phyloP scores from a whole-genome alignment of 805 yeast species.

The Candida vaughaniae region DNA sequence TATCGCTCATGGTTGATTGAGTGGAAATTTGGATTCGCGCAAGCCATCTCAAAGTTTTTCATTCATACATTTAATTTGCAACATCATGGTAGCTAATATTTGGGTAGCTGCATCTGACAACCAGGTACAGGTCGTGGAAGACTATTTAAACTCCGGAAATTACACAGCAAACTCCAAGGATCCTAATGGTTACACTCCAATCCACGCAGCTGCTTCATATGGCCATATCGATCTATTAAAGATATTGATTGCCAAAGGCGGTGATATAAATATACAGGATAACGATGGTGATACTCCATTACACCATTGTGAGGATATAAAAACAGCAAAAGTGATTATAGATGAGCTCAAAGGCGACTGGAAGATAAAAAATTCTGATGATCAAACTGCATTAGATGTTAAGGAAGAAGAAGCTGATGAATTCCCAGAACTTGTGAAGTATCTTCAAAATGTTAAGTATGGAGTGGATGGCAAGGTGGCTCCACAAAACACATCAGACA shows the following conservation, averaged over 20 bases:
- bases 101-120: slow-evolving; percentile 97
- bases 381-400: slow-evolving; percentile 68
- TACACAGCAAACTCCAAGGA: slow-evolving; percentile 74
- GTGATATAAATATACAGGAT: slow-evolving; percentile 81
- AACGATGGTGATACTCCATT: slow-evolving; percentile 93
- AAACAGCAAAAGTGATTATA: slow-evolving; percentile 63
- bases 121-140: slow-evolving; percentile 56
- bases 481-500: background rate
- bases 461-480: slow-evolving; percentile 4
- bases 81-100: slow-evolving; percentile 54
- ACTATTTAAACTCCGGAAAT: slow-evolving; percentile 47
- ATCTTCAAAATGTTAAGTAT: slow-evolving; percentile 40
- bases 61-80: background rate
- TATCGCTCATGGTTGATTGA: background rate
- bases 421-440: slow-evolving; percentile 71
- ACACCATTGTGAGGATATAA: slow-evolving; percentile 79
- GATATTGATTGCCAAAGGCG: slow-evolving; percentile 57
- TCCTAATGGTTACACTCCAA: slow-evolving; percentile 92
- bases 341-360: slow-evolving; percentile 69
- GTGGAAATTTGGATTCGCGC: background rate
- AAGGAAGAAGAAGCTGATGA: slow-evolving; percentile 88
- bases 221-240: slow-evolving; percentile 70
- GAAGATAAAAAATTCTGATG: slow-evolving; percentile 65
- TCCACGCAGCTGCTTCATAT: slow-evolving; percentile 97
- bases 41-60: slow-evolving; percentile 1